Evolutionary conservation across 139 green algal species (phyloP).

Genomic region (Edaphochlamys debaryana): DNA sequence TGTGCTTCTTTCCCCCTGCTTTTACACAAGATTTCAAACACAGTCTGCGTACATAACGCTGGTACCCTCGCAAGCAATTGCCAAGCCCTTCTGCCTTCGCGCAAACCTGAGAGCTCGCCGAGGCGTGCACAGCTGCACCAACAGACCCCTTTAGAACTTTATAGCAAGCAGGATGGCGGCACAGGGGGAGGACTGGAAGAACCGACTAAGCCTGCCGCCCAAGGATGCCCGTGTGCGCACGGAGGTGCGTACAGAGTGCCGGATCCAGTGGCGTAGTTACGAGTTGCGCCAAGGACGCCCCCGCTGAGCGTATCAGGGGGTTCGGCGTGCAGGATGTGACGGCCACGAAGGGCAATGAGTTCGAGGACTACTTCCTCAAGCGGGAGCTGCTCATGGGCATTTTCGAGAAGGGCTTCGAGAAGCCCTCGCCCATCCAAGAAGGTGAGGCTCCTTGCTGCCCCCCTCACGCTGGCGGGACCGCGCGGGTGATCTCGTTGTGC

Average conservation of each 20-base stretch:
- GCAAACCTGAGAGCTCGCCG: too few relatives aligned
- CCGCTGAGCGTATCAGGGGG: too few relatives aligned
- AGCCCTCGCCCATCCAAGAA: constrained; percentile 88
- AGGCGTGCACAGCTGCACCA: too few relatives aligned
- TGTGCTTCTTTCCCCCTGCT: too few relatives aligned
- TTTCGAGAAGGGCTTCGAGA: constrained; percentile 99
- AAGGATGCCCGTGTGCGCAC: constrained; percentile 90
- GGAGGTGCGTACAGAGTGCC: constrained; percentile 89
- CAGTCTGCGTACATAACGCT: too few relatives aligned
- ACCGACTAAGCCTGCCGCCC: constrained; percentile 80
- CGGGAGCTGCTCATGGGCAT: constrained; percentile 98
- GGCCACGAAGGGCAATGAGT: constrained; percentile 97
- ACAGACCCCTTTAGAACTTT: not conserved
- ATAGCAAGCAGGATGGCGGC: constrained; percentile 13
- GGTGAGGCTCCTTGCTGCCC: not conserved
- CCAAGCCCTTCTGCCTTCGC: too few relatives aligned
- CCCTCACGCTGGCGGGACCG: not conserved
- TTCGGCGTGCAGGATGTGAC: constrained; percentile 97
- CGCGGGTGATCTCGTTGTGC: too few relatives aligned
- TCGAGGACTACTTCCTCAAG: constrained; percentile 99
- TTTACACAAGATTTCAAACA: too few relatives aligned
- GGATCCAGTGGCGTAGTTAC: too few relatives aligned
- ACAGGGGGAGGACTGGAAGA: constrained; percentile 85
- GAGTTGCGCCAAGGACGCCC: too few relatives aligned
- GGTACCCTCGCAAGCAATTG: too few relatives aligned